phyloP scores from a whole-genome alignment of 2,329 filamentous ascomycete species.

The Curvularia sp. region DNA sequence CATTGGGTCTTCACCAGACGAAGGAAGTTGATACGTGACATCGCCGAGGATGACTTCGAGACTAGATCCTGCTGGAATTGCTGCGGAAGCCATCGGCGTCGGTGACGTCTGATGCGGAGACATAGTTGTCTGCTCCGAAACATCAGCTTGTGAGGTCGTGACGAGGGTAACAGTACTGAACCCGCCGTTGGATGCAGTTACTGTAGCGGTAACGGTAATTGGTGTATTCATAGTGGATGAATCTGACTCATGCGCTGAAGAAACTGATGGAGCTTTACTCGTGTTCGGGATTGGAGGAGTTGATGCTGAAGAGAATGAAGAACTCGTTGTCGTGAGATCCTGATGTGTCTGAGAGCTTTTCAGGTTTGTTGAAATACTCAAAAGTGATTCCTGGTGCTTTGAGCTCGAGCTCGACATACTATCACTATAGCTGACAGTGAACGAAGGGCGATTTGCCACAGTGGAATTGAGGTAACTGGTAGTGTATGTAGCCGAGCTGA shows the following conservation, averaged over 20 bases:
- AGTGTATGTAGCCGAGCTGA: not conserved
- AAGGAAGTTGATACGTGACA: constrained; percentile 21
- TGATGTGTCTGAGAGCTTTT: not conserved
- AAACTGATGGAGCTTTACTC: not conserved
- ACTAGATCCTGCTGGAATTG: not conserved
- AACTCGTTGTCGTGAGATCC: not conserved
- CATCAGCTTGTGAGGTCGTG: not conserved
- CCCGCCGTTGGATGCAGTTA: constrained; percentile 1
- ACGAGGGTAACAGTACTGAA: constrained; percentile 2
- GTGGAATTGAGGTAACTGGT: not conserved
- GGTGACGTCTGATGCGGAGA: constrained; percentile 1
- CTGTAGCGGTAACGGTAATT: not conserved
- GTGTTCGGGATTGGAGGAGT: not conserved
- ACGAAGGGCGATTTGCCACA: not conserved
- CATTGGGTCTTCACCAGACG: constrained; percentile 14
- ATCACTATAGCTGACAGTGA: not conserved
- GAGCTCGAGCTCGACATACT: not conserved
- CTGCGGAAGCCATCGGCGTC: not conserved
- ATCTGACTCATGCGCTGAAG: not conserved
- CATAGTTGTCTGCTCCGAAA: not conserved
- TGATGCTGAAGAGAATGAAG: not conserved
- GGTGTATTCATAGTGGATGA: not conserved
- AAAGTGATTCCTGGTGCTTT: not conserved
- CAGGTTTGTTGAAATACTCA: not conserved
- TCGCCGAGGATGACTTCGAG: constrained; percentile 23